Percentiles rank a stretch among this genome's conserved stretches.
phyloP scores from a whole-genome alignment of 352 stramenopile genomes.

The Pythium myriotylum region DNA sequence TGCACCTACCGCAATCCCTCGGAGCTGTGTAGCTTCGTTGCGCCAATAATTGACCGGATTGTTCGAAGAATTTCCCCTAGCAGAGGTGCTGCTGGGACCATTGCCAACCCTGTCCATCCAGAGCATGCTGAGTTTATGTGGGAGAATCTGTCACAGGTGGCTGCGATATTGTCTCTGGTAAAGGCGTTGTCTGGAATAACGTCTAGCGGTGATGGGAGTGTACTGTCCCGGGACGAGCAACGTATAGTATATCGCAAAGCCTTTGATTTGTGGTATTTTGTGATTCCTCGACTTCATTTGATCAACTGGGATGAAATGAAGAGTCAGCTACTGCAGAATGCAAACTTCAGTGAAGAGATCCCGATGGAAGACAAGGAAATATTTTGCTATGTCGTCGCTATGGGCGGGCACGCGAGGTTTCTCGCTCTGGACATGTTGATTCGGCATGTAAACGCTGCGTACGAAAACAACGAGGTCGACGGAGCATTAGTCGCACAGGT shows the following conservation, averaged over 20 bases:
- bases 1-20: conserved; percentile 44
- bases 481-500: conserved; percentile 1
- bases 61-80: conserved; percentile 33
- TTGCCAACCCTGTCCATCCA: background rate
- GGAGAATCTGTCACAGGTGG: conserved; percentile 83
- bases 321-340: conserved; percentile 48
- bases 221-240: conserved; percentile 43
- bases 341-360: conserved; percentile 47
- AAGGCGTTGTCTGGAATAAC: conserved; percentile 7
- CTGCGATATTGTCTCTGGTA: conserved; percentile 40
- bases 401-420: conserved; percentile 34
- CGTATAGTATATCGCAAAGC: conserved; percentile 45
- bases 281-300: conserved; percentile 51
- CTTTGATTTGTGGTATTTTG: conserved; percentile 66
- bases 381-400: conserved; percentile 59
- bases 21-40: conserved; percentile 45
- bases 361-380: conserved; percentile 60
- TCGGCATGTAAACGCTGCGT: conserved; percentile 33
- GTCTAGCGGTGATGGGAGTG: conserved; percentile 21
- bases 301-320: conserved; percentile 66
- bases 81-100: conserved; percentile 20
- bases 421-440: conserved; percentile 49
- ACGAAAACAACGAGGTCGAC: conserved; percentile 32
- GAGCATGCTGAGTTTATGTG: conserved; percentile 48
- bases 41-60: conserved; percentile 46